phyloP scores from a whole-genome alignment of 805 yeast genomes.

The Lachancea nothofagi region DNA sequence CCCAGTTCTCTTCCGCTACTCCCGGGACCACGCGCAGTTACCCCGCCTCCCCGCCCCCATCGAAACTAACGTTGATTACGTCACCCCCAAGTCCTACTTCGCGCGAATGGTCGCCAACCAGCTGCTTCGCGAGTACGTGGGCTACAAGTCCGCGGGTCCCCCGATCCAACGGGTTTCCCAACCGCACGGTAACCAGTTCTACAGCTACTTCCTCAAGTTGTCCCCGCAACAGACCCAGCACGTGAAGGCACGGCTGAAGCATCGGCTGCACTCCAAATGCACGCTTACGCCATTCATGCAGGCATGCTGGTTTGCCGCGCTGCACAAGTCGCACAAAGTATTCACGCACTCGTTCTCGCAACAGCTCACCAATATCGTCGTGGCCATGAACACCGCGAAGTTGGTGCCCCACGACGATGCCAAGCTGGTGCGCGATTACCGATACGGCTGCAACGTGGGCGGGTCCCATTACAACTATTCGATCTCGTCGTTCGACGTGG shows the following conservation, averaged over 20 bases:
- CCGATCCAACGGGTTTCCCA: slow-evolving; percentile 5
- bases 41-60: slow-evolving; percentile 20
- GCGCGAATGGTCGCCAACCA: slow-evolving; percentile 14
- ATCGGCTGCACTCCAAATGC: slow-evolving; percentile 11
- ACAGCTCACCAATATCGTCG: slow-evolving; percentile 17
- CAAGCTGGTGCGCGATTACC: slow-evolving; percentile 13
- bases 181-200: slow-evolving; percentile 10
- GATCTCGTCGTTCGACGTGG: slow-evolving; percentile 19
- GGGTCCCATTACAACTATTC: slow-evolving; percentile 23
- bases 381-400: slow-evolving; percentile 19
- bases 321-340: slow-evolving; percentile 16
- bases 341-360: slow-evolving; percentile 18
- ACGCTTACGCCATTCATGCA: slow-evolving; percentile 28
- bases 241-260: slow-evolving; percentile 13
- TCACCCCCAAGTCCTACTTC: slow-evolving; percentile 11
- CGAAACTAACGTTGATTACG: slow-evolving; percentile 21
- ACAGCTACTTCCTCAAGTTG: slow-evolving; percentile 15
- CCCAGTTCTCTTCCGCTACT: slow-evolving; percentile 15
- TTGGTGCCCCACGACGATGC: slow-evolving; percentile 15
- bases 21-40: slow-evolving; percentile 12
- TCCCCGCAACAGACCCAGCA: slow-evolving; percentile 9
- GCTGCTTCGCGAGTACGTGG: slow-evolving; percentile 14
- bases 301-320: slow-evolving; percentile 19
- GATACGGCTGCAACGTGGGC: slow-evolving; percentile 26
- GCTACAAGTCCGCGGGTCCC: slow-evolving; percentile 14